A percentile compares a stretch with the other conserved stretches of the same genome.
Conservation (phyloP, 1,284 basidiomycete species). For the Coniferiporia sulphurascens region DNA sequence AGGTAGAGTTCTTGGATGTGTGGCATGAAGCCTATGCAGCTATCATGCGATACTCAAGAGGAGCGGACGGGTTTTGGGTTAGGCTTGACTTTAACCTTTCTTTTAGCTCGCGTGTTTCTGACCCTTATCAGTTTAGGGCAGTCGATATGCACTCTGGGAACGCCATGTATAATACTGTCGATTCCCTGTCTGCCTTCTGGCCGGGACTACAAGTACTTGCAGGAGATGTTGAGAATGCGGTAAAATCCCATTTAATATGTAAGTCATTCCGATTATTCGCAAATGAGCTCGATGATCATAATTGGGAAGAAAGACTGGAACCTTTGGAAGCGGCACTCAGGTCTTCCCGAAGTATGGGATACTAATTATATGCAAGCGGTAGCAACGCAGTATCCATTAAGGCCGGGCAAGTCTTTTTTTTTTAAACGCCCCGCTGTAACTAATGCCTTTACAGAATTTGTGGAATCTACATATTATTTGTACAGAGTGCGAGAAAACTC, state of each 20-base stretch:
- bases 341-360: slow-evolving; percentile 87
- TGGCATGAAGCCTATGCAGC: slow-evolving; percentile 88
- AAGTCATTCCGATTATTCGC: slow-evolving; percentile 26
- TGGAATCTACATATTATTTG: slow-evolving; percentile 92
- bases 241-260: slow-evolving; percentile 83
- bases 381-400: slow-evolving; percentile 77
- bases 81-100: slow-evolving; percentile 21
- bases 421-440: background rate
- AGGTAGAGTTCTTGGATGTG: slow-evolving; percentile 85
- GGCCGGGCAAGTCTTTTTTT: slow-evolving; percentile 50
- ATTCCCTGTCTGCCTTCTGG: slow-evolving; percentile 86
- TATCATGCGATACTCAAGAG: slow-evolving; percentile 80
- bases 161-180: slow-evolving; percentile 63
- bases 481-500: slow-evolving; percentile 58
- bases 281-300: slow-evolving; percentile 5
- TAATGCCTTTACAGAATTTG: slow-evolving; percentile 55
- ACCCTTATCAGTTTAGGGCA: slow-evolving; percentile 58
- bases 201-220: slow-evolving; percentile 85
- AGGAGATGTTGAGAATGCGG: slow-evolving; percentile 85
- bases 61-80: slow-evolving; percentile 85
- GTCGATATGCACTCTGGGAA: slow-evolving; percentile 79
- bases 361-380: slow-evolving; percentile 70
- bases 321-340: slow-evolving; percentile 80
- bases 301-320: slow-evolving; percentile 66
- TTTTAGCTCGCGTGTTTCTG: slow-evolving; percentile 1